Evolutionary conservation across 345 rosid genomes (phyloP).

Genomic region (Draba incana): DNA sequence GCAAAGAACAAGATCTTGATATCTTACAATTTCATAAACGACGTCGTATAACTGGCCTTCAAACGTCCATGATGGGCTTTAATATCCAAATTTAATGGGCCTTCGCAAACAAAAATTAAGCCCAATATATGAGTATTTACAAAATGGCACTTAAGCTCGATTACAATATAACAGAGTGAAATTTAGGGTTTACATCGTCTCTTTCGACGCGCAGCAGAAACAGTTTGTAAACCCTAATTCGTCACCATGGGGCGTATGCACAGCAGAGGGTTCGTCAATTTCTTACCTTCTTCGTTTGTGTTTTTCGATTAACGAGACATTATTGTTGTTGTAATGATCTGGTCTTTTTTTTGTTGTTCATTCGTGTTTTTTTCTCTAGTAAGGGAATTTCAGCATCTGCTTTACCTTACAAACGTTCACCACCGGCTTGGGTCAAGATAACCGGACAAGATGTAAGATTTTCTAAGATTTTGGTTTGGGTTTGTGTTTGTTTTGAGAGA

Average conservation of each 20-base stretch:
- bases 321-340: not conserved
- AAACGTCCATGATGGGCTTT: not conserved
- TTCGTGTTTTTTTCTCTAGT: conserved; percentile 30
- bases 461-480: not conserved
- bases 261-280: conserved; percentile 57
- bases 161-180: not conserved
- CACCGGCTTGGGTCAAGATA: conserved; percentile 83
- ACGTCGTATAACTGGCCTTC: not conserved
- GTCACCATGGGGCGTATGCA: conserved; percentile 92
- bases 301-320: not conserved
- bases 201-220: conserved; percentile 15
- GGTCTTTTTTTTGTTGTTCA: not conserved
- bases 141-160: conserved; percentile 3
- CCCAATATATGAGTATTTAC: conserved; percentile 15
- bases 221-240: not conserved
- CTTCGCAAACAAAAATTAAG: not conserved
- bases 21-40: not conserved
- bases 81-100: not conserved
- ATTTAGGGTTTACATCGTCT: conserved; percentile 36
- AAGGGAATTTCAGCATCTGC: conserved; percentile 94
- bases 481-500: not conserved
- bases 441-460: conserved; percentile 52
- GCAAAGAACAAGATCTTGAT: conserved; percentile 1
- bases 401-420: conserved; percentile 81
- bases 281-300: not conserved